Evolutionary conservation across 352 stramenopile species (phyloP).

Genomic region (Phytophthora pisi): DNA sequence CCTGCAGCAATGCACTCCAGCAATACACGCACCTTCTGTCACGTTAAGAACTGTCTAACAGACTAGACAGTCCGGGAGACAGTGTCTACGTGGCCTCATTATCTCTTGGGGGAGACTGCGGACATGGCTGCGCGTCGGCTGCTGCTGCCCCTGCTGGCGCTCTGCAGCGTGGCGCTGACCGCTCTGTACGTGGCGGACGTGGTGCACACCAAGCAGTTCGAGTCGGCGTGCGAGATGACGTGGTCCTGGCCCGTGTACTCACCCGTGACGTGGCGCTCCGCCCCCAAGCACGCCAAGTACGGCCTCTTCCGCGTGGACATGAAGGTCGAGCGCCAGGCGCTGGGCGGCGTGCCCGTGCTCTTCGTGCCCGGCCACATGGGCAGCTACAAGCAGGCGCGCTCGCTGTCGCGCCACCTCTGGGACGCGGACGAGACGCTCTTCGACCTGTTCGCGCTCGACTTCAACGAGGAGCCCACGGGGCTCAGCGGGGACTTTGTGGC

Average conservation of each 20-base stretch:
- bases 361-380: conserved; percentile 85
- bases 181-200: conserved; percentile 54
- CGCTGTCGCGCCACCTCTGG: conserved; percentile 72
- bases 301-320: conserved; percentile 71
- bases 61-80: too few species aligned
- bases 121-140: conserved; percentile 30
- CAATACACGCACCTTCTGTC: background rate
- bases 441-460: conserved; percentile 86
- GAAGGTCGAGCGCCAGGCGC: conserved; percentile 47
- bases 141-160: conserved; percentile 61
- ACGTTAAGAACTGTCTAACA: too few species aligned
- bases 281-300: conserved; percentile 65
- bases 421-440: conserved; percentile 61
- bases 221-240: conserved; percentile 82
- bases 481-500: conserved; percentile 72
- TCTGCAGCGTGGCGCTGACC: conserved; percentile 54
- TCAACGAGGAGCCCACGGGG: conserved; percentile 71
- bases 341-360: conserved; percentile 77
- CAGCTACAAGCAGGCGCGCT: conserved; percentile 88
- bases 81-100: conserved; percentile 16
- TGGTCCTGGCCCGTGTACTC: conserved; percentile 88
- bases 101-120: background rate
- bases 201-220: conserved; percentile 27
- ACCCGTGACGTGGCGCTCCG: conserved; percentile 43
- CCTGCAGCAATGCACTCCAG: conserved; percentile 1